phyloP scores from a whole-genome alignment of 2,329 filamentous ascomycete genomes.

The Botrytis squamosa region DNA sequence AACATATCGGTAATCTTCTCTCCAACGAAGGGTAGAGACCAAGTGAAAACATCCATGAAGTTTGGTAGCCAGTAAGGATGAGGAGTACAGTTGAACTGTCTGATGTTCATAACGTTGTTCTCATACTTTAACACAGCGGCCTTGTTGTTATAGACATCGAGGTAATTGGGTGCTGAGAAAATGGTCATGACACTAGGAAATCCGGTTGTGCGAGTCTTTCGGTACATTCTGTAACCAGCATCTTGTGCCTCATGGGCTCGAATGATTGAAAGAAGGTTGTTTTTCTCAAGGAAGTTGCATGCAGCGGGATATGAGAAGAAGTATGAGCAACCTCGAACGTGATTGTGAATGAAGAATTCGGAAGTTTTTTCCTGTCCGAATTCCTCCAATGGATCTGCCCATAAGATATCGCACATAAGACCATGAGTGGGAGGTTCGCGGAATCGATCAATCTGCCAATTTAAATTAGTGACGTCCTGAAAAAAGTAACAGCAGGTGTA shows the following conservation, averaged over 20 bases:
- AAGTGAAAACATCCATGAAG: conserved; percentile 99
- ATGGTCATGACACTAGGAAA: conserved; percentile 99
- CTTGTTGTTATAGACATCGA: conserved; percentile 99
- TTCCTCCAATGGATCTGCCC: conserved; percentile 96
- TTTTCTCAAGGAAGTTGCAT: conserved; percentile 97
- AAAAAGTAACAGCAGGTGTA: conserved; percentile 4
- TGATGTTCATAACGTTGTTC: conserved; percentile 99
- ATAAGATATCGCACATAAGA: conserved; percentile 98
- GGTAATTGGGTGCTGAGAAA: conserved; percentile 97
- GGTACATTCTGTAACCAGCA: conserved; percentile 98
- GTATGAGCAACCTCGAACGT: conserved; percentile 97
- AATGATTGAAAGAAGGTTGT: conserved; percentile 95
- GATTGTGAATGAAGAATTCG: conserved; percentile 97
- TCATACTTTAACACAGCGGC: conserved; percentile 98
- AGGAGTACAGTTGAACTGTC: conserved; percentile 98
- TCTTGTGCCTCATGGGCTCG: conserved; percentile 98
- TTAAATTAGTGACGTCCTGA: neutral
- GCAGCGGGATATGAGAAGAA: conserved; percentile 99
- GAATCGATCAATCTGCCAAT: conserved; percentile 85
- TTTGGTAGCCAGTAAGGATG: conserved; percentile 99
- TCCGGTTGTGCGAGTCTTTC: conserved; percentile 95
- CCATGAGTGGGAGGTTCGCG: conserved; percentile 95
- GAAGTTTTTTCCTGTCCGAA: conserved; percentile 98
- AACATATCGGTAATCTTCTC: conserved; percentile 99
- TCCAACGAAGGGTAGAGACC: conserved; percentile 96